Evolutionary conservation across 2,329 filamentous ascomycete genomes (phyloP), one percentile per base, ranked within the genome.

Genomic region (Cucurbitaria berberidis): DNA sequence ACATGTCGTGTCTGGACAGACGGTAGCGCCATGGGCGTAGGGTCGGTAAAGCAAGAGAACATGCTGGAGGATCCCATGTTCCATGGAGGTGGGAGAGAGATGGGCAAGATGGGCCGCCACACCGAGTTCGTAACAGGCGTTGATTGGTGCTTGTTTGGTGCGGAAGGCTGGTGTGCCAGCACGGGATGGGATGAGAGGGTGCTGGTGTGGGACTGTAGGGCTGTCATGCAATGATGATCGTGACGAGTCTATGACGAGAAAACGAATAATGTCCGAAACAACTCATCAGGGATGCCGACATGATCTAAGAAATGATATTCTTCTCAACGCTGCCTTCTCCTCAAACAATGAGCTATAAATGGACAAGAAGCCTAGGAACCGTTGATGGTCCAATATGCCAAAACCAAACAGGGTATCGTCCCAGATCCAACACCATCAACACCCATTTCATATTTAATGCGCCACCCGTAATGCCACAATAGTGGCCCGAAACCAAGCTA

Each of bases 121-220:
- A 97, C 93, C 0, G 95, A 99, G 78, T 99, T 99, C 68, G 92
- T 89, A 9, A 96, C 92, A 3, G 95, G 95, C 7, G 90, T 98
- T 0, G 95, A 99, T 74, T 99, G 96, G 95, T 99, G 95, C 77
- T 76, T 99, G 39, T 99, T 99, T 75, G 95, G 95, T 4, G 89
- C 86, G 21, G 93, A 96, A 60, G 95, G 95, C 5, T 99, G 95
- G 95, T 93, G 93, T 63, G 93, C 95, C 2, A 96, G 90, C 58
- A 90, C 89, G 1, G 93, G 91, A 0, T 99, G 95, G 95, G 95
- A 99, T 68, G 92, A 97, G 78, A 84, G 87, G 64, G 83, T 99
- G 10, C 80, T 96, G 66, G 85, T 99, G 5, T 99, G 93, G 93
- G 95, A 99, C 79, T 90, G 93, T 34, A 87, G 86, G 64, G 81